Evolutionary conservation across 179 eudicot species (phyloP), one percentile per base, ranked within the genome.

Genomic region (Spinacia oleracea): DNA sequence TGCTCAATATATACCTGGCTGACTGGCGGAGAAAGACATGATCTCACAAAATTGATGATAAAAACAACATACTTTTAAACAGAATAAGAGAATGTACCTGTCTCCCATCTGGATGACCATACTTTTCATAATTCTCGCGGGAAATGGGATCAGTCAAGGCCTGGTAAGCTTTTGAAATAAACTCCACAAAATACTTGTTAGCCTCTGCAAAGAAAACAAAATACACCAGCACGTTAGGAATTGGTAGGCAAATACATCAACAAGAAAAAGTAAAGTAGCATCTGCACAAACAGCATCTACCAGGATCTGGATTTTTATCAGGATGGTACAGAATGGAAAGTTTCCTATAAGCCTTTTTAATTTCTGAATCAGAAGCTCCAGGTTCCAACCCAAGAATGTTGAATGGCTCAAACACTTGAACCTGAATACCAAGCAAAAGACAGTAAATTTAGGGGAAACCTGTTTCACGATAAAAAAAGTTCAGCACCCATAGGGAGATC

Each of bases 61-160:
- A 64, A 77, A 25, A 77, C 29, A 69, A 31, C n/a, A 27, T 45
- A 48, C 7, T 27, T 60, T 35, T 25, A 64, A 42, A 46, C 38
- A 38, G 25, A 15, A 46, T 74, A 68, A 31, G 25, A 70, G 21
- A 63, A 18, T 51, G 55, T 88, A 95, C 98, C 96, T 95, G 98
- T 73, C 98, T 89, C 70, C 98, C 98, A 89, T 95, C 98, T 38
- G 98, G 98, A 87, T 95, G 98, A 77, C 98, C 98, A 80, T 95
- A 95, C 82, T 93, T 95, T 85, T 91, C 98, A 84, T 73, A 95
- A 84, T 95, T 95, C 80, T 95, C 98, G 79, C 96, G 90, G 56
- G 98, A 89, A 68, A 91, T 72, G 46, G 98, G 98, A 87, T 95
- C 98, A 11, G 97, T 93, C 77, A 95, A 86, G 73, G 98, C 97